Conservation (phyloP, 208 protist genomes). For the Histomonas meleagridis region DNA sequence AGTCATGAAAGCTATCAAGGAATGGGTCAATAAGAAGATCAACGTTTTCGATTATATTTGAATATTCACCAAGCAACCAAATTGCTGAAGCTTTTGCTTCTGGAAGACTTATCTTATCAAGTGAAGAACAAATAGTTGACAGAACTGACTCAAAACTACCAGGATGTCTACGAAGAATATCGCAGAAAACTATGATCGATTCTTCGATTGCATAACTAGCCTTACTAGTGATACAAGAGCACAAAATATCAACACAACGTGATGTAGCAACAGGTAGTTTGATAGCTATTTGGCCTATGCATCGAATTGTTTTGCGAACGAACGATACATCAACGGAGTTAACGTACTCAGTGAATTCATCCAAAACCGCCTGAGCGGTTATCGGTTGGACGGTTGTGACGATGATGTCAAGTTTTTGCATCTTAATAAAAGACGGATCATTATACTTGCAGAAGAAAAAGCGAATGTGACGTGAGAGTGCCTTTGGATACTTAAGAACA, state of each 20-base stretch:
- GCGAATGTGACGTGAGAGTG: constrained; percentile 46
- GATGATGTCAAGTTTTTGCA: constrained; percentile 88
- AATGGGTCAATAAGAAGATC: constrained; percentile 69
- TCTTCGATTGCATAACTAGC: constrained; percentile 85
- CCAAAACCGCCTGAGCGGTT: constrained; percentile 68
- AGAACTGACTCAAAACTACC: constrained; percentile 47
- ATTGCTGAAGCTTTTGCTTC: neutral
- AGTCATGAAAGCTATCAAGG: constrained; percentile 15
- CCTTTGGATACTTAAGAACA: constrained; percentile 69
- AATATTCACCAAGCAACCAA: constrained; percentile 65
- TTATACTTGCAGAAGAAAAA: constrained; percentile 92
- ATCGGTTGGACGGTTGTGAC: constrained; percentile 71
- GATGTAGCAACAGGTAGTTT: constrained; percentile 76
- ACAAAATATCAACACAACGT: constrained; percentile 71
- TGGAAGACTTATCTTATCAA: constrained; percentile 54
- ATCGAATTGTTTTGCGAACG: constrained; percentile 76
- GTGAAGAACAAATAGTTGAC: constrained; percentile 67
- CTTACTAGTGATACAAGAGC: constrained; percentile 66
- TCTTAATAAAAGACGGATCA: constrained; percentile 89
- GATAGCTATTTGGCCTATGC: constrained; percentile 83
- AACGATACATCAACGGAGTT: constrained; percentile 87
- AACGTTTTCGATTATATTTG: constrained; percentile 80
- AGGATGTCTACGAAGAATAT: constrained; percentile 82
- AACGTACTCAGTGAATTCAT: constrained; percentile 79
- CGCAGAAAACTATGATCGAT: constrained; percentile 82